Evolutionary conservation across 75 land plant genomes (phyloP), one percentile per base, ranked within the genome.

Genomic region (Sequoiadendron giganteum): DNA sequence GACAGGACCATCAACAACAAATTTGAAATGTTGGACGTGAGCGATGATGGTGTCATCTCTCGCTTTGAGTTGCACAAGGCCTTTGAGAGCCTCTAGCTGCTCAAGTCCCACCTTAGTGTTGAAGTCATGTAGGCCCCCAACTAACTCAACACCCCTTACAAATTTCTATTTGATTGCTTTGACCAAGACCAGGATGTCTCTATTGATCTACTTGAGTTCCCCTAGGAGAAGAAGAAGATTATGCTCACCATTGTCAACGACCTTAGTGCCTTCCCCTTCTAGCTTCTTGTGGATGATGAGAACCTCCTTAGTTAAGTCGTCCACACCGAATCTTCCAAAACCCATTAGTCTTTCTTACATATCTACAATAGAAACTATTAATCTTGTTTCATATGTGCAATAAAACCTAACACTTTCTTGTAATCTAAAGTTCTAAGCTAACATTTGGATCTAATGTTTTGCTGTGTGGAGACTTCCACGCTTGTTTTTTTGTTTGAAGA

Each of bases 171-270:
- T 89, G 94, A 93, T 11, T 83, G 76, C 38, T 96, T 96, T 87
- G 97, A 96, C 86, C 85, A 86, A 47, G 95, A 96, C 84, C 90
- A 86, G 86, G 92, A 86, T 88, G 92, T 92, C 42, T 92, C 88
- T 15, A 93, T 96, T 19, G 97, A 96, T 85, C 87, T 85, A 76
- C 55, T 36, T 9, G 97, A 96, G 89, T 96, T 93, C 85, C 40
- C 89, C 2, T 68, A 88, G 0, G 93, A 94, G 91, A 86, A 93
- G 89, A 90, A 90, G 91, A 90, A 93, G 55, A 94, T 96, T 77
- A 76, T 96, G 91, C 91, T 93, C 14, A 96, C 96, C 19, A 91
- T 96, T 14, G 96, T 95, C n/a, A 95, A 94, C 42, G 95, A 96
- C 21, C 86, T 96, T 55, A 96, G 96, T 5, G 81, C 88, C 4